Evolutionary conservation across 345 rosid genomes (phyloP), one percentile per base, ranked within the genome.

Genomic region (Garcia nutans): DNA sequence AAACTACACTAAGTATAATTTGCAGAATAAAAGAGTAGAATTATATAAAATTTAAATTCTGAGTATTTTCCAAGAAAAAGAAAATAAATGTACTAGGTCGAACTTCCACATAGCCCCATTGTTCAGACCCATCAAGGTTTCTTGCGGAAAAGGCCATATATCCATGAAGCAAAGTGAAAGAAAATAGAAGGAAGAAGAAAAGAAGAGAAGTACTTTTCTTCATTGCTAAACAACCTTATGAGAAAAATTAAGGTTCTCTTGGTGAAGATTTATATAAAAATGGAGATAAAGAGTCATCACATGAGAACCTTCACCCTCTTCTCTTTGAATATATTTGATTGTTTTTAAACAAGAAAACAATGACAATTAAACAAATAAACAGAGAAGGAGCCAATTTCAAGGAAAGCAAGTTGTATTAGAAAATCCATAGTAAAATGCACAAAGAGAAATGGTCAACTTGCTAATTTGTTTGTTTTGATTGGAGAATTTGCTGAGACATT

Each of bases 21-120:
- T 28, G 13, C 0, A 75, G 23, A 8, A 44, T 17, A 41, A 9
- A 47, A 47, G 3, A 47, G 10, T 47, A 47, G 49, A 26, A 26
- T 5, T 10, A 47, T 0, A 47, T 9, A n/a, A n/a, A n/a, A 47
- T 47, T 8, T 11, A 47, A 47, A 47, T 47, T 47, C 12, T 47
- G 10, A 47, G 50, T 9, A 47, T 47, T 47, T 47, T 47, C 12
- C 2, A n/a, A 6, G 6, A 62, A 42, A 9, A 65, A 6, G 42
- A n/a, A 23, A 54, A n/a, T 60, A 6, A 8, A 42, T 87, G 0
- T 71, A 84, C 88, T 77, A 0, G 84, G 86, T 58, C 88, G 72
- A 68, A 83, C 86, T 83, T 87, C 74, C 2, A 79, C 82, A 8
- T 83, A 87, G 50, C 88, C 86, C 88, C 88, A 83, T 61, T 67